Percentiles rank a stretch among this genome's conserved stretches.
Conservation (phyloP, 768 basidiomycete genomes). For the Russula abietina region DNA sequence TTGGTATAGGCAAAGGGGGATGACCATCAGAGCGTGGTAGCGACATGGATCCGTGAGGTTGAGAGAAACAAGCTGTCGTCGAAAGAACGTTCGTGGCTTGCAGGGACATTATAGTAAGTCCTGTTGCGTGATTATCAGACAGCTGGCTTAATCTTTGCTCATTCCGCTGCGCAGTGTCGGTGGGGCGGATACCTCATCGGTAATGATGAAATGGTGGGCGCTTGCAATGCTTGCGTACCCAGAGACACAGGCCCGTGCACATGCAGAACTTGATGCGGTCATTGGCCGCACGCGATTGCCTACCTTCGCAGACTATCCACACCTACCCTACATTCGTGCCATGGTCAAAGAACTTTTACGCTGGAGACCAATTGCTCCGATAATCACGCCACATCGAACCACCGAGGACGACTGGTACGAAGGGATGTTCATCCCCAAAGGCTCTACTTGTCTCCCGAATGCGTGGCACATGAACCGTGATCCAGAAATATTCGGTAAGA, state of each 20-base stretch:
- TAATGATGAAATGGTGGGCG: neutral
- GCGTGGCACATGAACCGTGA: neutral
- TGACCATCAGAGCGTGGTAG: neutral
- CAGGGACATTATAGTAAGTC: neutral
- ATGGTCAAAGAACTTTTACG: neutral
- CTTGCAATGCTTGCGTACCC: neutral
- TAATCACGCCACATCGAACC: neutral
- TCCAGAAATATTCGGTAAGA: neutral
- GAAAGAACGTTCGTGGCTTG: neutral
- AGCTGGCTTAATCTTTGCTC: neutral
- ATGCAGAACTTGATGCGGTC: neutral
- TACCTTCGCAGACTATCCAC: neutral
- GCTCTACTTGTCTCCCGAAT: neutral
- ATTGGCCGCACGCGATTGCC: neutral
- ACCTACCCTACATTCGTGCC: constrained; percentile 2
- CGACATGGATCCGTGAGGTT: neutral
- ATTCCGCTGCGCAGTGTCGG: neutral
- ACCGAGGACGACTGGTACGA: constrained; percentile 1
- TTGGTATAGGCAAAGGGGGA: neutral
- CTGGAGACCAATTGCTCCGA: neutral
- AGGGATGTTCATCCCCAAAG: constrained; percentile 3
- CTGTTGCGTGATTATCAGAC: neutral
- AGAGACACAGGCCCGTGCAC: neutral
- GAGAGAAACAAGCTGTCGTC: neutral
- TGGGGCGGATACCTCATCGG: neutral